Evolutionary conservation across 1,139 yeast species (phyloP), one percentile per base, ranked within the genome.

Genomic region (Candida buenavistaensis): DNA sequence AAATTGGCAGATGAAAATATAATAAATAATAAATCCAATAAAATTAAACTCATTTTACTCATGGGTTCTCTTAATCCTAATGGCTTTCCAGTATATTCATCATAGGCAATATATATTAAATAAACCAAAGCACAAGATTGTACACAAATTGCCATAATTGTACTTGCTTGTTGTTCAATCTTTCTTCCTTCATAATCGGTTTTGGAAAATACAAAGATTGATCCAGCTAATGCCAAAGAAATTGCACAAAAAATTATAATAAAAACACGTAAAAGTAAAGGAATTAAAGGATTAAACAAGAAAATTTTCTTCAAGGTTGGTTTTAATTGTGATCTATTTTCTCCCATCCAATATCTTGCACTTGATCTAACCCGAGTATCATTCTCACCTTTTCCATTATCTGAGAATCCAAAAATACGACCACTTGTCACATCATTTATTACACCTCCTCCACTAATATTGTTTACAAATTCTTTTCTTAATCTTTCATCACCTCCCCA

Each of bases 1-100:
- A 90, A 61, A 55, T 89, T 90, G 2, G 97, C 96, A 32, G 95
- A 80, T n/a, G 90, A 80, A 52, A 90, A 86, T n/a, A 92, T 88
- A 44, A 92, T 87, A 58, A 92, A 88, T 23, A 90, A 63, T 32
- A 90, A 66, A 54, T 92, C 98, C 45, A 88, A 67, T 72, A 89
- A 68, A 37, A 78, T 71, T 39, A 89, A 72, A 50, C 88, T 72
- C 72, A 90, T 76, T 53, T 90, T 90, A 17, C 84, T 89, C 46
- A 78, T 67, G 0, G 96, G 95, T 44, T 86, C 80, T 45, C 97
- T 73, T 33, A 90, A 68, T 0, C 97, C 98, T 35, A 92, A 61
- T 0, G 97, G 98, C 54, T 87, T 84, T 14, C 97, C 95, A 15
- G 82, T 75, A 57, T 87, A 90, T 57, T 92, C 98, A 59, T 92